Conservation (phyloP, 768 basidiomycete species). For the Lentinus tigrinus region DNA sequence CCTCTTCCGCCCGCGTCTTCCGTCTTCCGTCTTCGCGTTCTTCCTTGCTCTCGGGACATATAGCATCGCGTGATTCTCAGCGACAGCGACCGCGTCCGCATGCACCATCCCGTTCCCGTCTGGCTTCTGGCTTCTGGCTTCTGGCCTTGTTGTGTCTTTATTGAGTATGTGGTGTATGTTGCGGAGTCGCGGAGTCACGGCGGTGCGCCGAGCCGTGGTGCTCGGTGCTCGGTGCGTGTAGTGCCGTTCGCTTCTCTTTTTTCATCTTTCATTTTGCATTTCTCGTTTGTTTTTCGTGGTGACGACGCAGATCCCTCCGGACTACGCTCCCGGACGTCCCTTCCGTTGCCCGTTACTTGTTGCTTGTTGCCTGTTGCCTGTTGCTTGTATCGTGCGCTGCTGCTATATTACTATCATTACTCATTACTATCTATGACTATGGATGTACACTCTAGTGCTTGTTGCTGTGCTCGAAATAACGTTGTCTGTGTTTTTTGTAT, state of each 20-base stretch:
- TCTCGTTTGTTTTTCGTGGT: no score
- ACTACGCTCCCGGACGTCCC: constrained; percentile 5
- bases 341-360: background rate
- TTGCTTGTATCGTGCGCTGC: background rate
- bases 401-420: constrained; percentile 9
- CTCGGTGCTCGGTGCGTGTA: no score
- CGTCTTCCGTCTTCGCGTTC: background rate
- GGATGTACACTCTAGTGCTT: background rate
- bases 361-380: background rate
- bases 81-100: no score
- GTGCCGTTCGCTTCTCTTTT: no score
- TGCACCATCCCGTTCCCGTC: background rate
- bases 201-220: background rate
- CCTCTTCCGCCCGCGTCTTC: background rate
- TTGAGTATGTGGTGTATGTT: constrained; percentile 2
- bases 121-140: background rate
- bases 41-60: background rate
- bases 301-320: background rate
- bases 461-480: background rate
- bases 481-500: background rate
- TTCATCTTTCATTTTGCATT: background rate
- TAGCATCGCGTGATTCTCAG: background rate
- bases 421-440: constrained; percentile 1
- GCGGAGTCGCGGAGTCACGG: background rate
- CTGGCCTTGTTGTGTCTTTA: constrained; percentile 3